Percentiles rank a stretch among this genome's conserved stretches.
These are phyloP conservation scores for Plenodomus lindquistii DNA, from an alignment of 2,329 filamentous ascomycete genomes.

Conservation along the genomic window DNA sequence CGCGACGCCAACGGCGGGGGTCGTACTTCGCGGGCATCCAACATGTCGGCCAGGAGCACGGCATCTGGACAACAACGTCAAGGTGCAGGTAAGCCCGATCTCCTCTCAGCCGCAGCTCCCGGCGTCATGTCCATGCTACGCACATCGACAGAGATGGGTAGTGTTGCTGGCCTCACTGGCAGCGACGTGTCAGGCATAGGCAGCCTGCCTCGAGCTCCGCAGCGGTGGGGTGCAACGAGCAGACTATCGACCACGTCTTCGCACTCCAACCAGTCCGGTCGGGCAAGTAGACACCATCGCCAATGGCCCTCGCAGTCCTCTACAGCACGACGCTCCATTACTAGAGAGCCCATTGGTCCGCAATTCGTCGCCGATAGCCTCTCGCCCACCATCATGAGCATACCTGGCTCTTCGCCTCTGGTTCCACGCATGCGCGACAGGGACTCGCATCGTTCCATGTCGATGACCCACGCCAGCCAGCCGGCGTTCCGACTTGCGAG, in stretches of 20 bases:
- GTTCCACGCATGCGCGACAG: constrained; percentile 28
- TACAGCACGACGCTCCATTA: constrained; percentile 44
- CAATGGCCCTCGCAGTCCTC: constrained; percentile 48
- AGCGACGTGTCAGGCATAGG: constrained; percentile 45
- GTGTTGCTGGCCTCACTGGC: constrained; percentile 48
- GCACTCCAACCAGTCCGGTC: constrained; percentile 48
- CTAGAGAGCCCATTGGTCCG: constrained; percentile 48
- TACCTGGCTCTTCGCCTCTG: constrained; percentile 35
- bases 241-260: constrained; percentile 47
- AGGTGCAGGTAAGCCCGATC: constrained; percentile 33
- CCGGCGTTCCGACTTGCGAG: constrained; percentile 44
- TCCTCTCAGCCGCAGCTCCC: constrained; percentile 36
- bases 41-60: constrained; percentile 46
- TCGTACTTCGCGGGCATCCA: constrained; percentile 53
- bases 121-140: constrained; percentile 56
- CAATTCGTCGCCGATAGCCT: constrained; percentile 45
- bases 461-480: constrained; percentile 41
- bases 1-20: constrained; percentile 51
- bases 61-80: constrained; percentile 33
- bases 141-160: constrained; percentile 54
- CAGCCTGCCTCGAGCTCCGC: constrained; percentile 40
- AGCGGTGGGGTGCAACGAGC: constrained; percentile 37
- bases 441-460: constrained; percentile 49
- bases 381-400: constrained; percentile 39
- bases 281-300: constrained; percentile 39